phyloP scores from a whole-genome alignment of 805 yeast species.

The Candida cerambycidarum region DNA sequence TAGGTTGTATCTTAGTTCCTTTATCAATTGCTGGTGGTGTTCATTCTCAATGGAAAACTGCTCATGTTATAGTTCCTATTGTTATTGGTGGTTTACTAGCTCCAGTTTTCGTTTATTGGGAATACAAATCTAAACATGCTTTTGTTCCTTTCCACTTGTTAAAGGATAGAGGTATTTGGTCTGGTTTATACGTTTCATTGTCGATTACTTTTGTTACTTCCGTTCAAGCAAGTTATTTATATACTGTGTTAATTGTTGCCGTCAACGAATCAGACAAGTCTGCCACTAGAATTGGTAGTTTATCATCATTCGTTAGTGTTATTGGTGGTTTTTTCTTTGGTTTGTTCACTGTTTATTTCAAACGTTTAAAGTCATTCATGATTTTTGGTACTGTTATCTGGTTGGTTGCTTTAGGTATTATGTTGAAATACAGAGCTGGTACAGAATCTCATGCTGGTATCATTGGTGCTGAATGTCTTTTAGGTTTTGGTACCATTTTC shows the following conservation, averaged over 20 bases:
- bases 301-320: conserved; percentile 64
- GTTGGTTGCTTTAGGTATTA: conserved; percentile 61
- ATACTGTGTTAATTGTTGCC: conserved; percentile 64
- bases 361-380: conserved; percentile 59
- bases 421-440: conserved; percentile 55
- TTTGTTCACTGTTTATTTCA: conserved; percentile 46
- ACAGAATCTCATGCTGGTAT: conserved; percentile 47
- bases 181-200: conserved; percentile 58
- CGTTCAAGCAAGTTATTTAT: conserved; percentile 68
- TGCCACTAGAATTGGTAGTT: conserved; percentile 63
- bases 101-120: conserved; percentile 62
- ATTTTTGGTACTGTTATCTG: conserved; percentile 57
- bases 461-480: conserved; percentile 59
- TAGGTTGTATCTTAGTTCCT: conserved; percentile 69
- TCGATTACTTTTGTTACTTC: conserved; percentile 60
- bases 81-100: conserved; percentile 62
- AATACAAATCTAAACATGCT: conserved; percentile 57
- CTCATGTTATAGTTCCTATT: conserved; percentile 63
- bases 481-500: conserved; percentile 73
- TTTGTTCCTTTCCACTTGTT: conserved; percentile 59
- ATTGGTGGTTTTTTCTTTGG: conserved; percentile 60
- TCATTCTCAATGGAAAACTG: conserved; percentile 53
- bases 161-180: conserved; percentile 70
- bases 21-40: conserved; percentile 74
- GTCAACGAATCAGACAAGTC: conserved; percentile 58